Evolutionary conservation across 73 alveolate species (phyloP).

Genomic region (Paramecium sexaurelia): DNA sequence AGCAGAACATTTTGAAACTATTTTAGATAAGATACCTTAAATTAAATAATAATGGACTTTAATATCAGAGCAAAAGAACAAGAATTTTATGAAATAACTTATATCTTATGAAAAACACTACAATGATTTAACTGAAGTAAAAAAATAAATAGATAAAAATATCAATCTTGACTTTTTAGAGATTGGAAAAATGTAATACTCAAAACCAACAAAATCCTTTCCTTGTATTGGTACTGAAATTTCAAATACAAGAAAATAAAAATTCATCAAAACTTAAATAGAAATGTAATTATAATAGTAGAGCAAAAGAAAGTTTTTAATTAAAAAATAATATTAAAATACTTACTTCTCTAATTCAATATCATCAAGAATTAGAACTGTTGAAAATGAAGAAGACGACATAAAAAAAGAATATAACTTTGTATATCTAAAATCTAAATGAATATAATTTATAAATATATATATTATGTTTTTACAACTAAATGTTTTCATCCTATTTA

Average conservation of each 20-base stretch:
- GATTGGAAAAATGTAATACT: not conserved
- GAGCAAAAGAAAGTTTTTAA: not conserved
- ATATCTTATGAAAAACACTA: conserved; percentile 14
- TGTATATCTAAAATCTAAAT: not conserved
- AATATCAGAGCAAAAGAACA: not conserved
- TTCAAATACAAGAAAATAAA: not conserved
- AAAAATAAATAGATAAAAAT: not conserved
- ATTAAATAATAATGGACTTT: not conserved
- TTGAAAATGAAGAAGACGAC: not conserved
- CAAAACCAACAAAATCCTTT: not conserved
- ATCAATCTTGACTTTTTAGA: conserved; percentile 36
- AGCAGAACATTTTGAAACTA: not conserved
- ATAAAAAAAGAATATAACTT: not conserved
- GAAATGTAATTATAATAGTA: not conserved
- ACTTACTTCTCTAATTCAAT: not conserved
- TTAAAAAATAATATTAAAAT: not conserved
- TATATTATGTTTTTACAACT: not conserved
- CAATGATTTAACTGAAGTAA: conserved; percentile 34
- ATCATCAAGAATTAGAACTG: not conserved
- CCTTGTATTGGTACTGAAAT: not conserved
- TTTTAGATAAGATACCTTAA: not conserved
- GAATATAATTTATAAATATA: not conserved
- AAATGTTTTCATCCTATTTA: not conserved
- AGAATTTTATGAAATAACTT: not conserved
- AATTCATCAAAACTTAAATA: not conserved